Evolutionary conservation across 148 eudicot species (phyloP).

Genomic region (Cornus controversa): DNA sequence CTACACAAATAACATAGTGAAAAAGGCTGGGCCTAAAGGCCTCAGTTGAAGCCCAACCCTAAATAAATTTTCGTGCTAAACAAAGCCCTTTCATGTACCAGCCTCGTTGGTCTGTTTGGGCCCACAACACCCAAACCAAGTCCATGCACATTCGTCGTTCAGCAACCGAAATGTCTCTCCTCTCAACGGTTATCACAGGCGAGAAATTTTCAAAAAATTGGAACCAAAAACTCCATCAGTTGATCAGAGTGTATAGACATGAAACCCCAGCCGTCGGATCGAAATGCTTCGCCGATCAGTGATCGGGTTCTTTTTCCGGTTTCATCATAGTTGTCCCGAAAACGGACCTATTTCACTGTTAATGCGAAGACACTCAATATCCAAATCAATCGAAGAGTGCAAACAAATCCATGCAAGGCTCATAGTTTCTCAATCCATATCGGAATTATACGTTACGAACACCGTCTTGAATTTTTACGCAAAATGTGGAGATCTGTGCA

Average conservation of each 20-base stretch:
- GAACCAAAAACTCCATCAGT: not conserved
- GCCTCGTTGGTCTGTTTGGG: no score
- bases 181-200: no score
- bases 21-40: no score
- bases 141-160: no score
- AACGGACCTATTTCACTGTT: slow-evolving; percentile 3
- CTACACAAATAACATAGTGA: no score
- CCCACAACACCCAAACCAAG: no score
- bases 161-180: no score
- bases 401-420: slow-evolving; percentile 17
- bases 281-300: slow-evolving; percentile 1
- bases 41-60: no score
- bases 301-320: not conserved
- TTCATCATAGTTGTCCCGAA: not conserved
- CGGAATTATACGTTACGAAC: slow-evolving; percentile 6
- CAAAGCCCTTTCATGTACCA: no score
- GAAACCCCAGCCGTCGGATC: not conserved
- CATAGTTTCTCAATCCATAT: not conserved
- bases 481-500: slow-evolving; percentile 5
- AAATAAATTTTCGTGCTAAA: no score
- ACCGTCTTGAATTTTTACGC: slow-evolving; percentile 15
- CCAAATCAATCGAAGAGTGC: slow-evolving; percentile 15
- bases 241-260: not conserved
- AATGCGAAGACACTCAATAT: not conserved
- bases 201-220: no score